A percentile compares a stretch with the other conserved stretches of the same genome.
Conservation (phyloP, 2,329 filamentous ascomycete species). For the Xylariaceae sp. region DNA sequence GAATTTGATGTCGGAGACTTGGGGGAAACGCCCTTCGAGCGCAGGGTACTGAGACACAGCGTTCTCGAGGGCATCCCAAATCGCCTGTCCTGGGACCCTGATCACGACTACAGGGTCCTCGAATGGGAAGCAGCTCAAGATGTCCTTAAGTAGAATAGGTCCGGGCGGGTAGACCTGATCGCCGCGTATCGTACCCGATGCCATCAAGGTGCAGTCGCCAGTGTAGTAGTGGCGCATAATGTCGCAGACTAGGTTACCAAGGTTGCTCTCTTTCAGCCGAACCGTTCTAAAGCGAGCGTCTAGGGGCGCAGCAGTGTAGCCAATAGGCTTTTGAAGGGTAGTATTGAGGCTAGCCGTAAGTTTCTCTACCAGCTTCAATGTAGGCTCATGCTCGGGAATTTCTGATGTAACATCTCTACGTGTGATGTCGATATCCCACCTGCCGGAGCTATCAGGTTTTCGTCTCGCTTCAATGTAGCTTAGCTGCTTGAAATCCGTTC, state of each 20-base stretch:
- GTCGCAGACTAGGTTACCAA: slow-evolving; percentile 91
- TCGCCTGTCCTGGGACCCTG: slow-evolving; percentile 70
- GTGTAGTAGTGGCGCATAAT: slow-evolving; percentile 84
- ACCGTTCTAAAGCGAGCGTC: slow-evolving; percentile 89
- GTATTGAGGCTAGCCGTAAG: slow-evolving; percentile 75
- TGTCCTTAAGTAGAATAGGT: slow-evolving; percentile 76
- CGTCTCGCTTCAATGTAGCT: slow-evolving; percentile 83
- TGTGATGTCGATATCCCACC: slow-evolving; percentile 81
- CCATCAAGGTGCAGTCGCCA: slow-evolving; percentile 84
- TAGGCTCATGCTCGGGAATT: slow-evolving; percentile 67
- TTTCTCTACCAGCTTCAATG: slow-evolving; percentile 67
- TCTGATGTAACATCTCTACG: slow-evolving; percentile 74
- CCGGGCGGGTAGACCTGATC: slow-evolving; percentile 89
- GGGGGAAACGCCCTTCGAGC: slow-evolving; percentile 82
- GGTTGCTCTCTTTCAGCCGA: slow-evolving; percentile 76
- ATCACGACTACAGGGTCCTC: slow-evolving; percentile 88
- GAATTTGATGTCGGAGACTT: slow-evolving; percentile 84
- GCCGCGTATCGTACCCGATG: slow-evolving; percentile 82
- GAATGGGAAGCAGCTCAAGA: slow-evolving; percentile 91
- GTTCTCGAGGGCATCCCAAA: slow-evolving; percentile 84
- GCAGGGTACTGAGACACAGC: slow-evolving; percentile 81
- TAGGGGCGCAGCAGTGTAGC: slow-evolving; percentile 80
- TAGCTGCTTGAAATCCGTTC: slow-evolving; percentile 90
- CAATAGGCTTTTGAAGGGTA: slow-evolving; percentile 81
- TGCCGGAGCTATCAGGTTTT: slow-evolving; percentile 45